phyloP scores from a whole-genome alignment of 2,329 filamentous ascomycete genomes.

The Nemania sp. region DNA sequence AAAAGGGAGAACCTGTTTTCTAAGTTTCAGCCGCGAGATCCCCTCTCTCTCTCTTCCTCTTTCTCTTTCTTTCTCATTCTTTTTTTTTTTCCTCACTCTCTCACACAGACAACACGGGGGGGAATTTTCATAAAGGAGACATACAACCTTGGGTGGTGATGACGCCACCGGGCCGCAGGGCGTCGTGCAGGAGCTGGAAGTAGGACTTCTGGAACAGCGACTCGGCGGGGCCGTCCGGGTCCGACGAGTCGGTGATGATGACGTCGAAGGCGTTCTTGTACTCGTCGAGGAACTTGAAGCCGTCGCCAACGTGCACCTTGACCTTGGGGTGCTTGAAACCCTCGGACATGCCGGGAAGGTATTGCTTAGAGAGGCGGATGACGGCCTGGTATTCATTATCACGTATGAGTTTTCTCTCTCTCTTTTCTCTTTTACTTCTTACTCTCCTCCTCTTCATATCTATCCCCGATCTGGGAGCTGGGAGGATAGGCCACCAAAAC shows the following conservation, averaged over 20 bases:
- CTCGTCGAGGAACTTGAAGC: constrained; percentile 98
- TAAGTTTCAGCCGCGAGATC: constrained; percentile 37
- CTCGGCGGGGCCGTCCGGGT: constrained; percentile 97
- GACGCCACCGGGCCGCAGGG: constrained; percentile 93
- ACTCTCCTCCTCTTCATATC: too few species aligned
- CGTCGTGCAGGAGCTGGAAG: constrained; percentile 92
- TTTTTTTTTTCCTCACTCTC: constrained; percentile 7
- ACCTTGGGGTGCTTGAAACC: constrained; percentile 95
- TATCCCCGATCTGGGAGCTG: too few species aligned
- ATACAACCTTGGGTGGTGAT: constrained; percentile 99
- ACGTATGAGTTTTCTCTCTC: background rate
- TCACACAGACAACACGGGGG: background rate
- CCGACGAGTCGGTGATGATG: constrained; percentile 98
- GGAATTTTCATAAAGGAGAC: constrained; percentile 73
- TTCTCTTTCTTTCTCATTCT: background rate
- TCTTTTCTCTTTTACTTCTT: background rate
- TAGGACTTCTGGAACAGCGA: constrained; percentile 98
- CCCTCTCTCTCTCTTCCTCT: constrained; percentile 25
- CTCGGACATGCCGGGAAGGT: constrained; percentile 91
- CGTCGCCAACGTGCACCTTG: constrained; percentile 92
- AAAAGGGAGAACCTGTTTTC: constrained; percentile 38
- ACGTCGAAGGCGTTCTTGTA: constrained; percentile 98
- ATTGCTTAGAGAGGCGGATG: constrained; percentile 98
- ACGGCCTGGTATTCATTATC: constrained; percentile 71
- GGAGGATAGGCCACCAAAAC: too few species aligned